These are phyloP conservation scores for Lyophyllum semitale DNA, from an alignment of 768 basidiomycete genomes.

Conservation along the genomic window DNA sequence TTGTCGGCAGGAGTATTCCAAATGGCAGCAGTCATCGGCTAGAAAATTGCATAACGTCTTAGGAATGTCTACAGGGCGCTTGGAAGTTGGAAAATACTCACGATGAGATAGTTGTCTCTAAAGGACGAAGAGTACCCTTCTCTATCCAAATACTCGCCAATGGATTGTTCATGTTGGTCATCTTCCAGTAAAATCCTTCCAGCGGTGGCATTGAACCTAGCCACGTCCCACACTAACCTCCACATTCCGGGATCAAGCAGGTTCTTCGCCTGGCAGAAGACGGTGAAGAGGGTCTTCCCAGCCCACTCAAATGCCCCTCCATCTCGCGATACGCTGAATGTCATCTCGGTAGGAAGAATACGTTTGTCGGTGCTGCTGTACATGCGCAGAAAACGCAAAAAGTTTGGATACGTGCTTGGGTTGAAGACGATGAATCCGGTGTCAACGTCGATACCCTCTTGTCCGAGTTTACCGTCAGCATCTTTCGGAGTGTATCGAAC, in stretches of 20 bases:
- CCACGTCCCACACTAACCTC: conserved; percentile 70
- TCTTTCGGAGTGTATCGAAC: conserved; percentile 47
- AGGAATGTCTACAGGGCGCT: neutral
- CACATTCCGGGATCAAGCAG: conserved; percentile 68
- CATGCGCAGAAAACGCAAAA: conserved; percentile 63
- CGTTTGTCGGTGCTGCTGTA: conserved; percentile 42
- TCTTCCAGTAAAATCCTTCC: conserved; percentile 43
- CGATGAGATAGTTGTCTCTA: conserved; percentile 74
- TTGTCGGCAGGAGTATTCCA: conserved; percentile 79
- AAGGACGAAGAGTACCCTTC: conserved; percentile 71
- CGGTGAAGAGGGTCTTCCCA: conserved; percentile 56
- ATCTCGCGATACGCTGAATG: conserved; percentile 77
- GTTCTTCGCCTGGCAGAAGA: conserved; percentile 70
- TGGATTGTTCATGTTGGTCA: conserved; percentile 43
- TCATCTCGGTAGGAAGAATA: conserved; percentile 69
- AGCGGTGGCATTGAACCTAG: conserved; percentile 74
- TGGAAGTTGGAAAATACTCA: conserved; percentile 32
- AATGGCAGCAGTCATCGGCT: conserved; percentile 82
- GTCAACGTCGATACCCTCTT: conserved; percentile 57
- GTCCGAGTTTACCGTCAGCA: conserved; percentile 27
- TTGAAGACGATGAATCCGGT: conserved; percentile 75
- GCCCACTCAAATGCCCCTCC: conserved; percentile 76
- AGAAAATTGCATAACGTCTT: neutral
- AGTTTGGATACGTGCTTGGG: conserved; percentile 77
- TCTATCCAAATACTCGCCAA: conserved; percentile 60